phyloP scores from a whole-genome alignment of 306 rosid species.

The Quercus cerris region DNA sequence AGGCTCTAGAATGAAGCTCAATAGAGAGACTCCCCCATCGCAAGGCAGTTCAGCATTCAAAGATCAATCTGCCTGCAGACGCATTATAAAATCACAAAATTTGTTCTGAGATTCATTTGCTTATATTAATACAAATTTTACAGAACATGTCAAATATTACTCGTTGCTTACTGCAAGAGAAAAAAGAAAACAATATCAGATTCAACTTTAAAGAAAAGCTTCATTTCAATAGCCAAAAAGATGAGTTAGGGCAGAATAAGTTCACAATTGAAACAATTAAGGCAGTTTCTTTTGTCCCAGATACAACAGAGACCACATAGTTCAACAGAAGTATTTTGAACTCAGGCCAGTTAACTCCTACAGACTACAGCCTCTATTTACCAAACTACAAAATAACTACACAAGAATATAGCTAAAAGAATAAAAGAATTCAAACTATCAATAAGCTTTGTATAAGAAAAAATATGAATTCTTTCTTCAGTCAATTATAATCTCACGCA shows the following conservation, averaged over 20 bases:
- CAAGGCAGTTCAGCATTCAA: background rate
- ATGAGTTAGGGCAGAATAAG: background rate
- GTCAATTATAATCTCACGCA: slow-evolving; percentile 36
- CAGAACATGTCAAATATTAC: background rate
- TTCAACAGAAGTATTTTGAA: slow-evolving; percentile 59
- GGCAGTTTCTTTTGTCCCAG: slow-evolving; percentile 10
- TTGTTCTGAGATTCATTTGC: background rate
- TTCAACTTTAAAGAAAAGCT: background rate
- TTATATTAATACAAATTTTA: background rate
- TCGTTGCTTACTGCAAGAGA: background rate
- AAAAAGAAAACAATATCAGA: background rate
- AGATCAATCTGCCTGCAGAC: background rate
- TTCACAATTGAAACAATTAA: slow-evolving; percentile 13
- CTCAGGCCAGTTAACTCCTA: slow-evolving; percentile 35
- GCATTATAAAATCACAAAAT: background rate
- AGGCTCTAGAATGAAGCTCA: background rate
- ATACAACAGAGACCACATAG: slow-evolving; percentile 32
- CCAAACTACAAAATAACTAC: slow-evolving; percentile 1
- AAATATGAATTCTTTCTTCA: background rate
- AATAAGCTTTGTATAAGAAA: background rate
- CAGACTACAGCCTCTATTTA: slow-evolving; percentile 27
- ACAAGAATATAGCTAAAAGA: slow-evolving; percentile 12
- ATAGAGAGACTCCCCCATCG: background rate
- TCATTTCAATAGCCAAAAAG: background rate
- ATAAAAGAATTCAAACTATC: slow-evolving; percentile 29